These are phyloP conservation scores for Sorghum bicolor DNA, from an alignment of 176 grass and related monocot genomes.

Conservation along the genomic window Sorghum_bicolor_NCBIv3 NC_012879.2:3271001-3271500, in stretches of 20 bases:
- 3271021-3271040: slow-evolving; percentile 4
- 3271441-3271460: too few relatives aligned
- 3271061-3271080: neutral
- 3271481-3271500: too few relatives aligned
- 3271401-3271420: too few relatives aligned
- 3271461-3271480: too few relatives aligned
- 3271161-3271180: neutral
- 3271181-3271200: too few relatives aligned
- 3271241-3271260: neutral
- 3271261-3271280: neutral
- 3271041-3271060: neutral
- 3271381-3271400: too few relatives aligned
- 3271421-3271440: too few relatives aligned
- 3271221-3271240: neutral
- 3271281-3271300: neutral
- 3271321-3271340: too few relatives aligned
- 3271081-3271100: neutral
- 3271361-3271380: too few relatives aligned
- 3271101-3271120: neutral
- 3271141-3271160: neutral
- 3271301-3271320: too few relatives aligned
- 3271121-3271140: neutral
- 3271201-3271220: neutral
- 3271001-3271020: neutral
- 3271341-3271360: too few relatives aligned